phyloP scores from a whole-genome alignment of 805 yeast genomes.

The Maudiozyma barnettii region DNA sequence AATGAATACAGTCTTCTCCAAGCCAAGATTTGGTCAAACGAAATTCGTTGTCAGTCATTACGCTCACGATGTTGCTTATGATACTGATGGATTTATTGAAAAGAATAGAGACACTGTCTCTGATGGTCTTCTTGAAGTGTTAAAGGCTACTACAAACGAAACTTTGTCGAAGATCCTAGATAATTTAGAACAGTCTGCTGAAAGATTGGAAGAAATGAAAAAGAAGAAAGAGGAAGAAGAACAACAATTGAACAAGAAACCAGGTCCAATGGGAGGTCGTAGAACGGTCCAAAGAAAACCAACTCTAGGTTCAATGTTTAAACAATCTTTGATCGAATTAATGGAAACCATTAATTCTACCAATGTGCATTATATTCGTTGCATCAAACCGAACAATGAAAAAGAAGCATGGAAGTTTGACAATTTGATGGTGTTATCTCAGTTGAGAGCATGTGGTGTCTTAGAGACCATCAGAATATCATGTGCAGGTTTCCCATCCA shows the following conservation, averaged over 20 bases:
- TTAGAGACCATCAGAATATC: constrained; percentile 92
- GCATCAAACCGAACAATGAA: constrained; percentile 92
- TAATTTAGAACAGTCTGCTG: constrained; percentile 51
- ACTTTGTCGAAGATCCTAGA: constrained; percentile 57
- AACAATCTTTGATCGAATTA: constrained; percentile 80
- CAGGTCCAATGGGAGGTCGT: constrained; percentile 30
- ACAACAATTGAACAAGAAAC: constrained; percentile 24
- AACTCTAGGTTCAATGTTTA: constrained; percentile 90
- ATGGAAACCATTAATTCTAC: constrained; percentile 91
- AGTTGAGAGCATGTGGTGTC: constrained; percentile 97
- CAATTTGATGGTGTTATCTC: constrained; percentile 89
- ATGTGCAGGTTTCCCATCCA: constrained; percentile 95
- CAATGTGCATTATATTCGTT: constrained; percentile 91
- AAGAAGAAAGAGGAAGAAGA: constrained; percentile 23
- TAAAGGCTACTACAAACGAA: constrained; percentile 57
- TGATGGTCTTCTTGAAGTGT: constrained; percentile 85
- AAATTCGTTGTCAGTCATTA: constrained; percentile 88
- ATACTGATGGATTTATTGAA: constrained; percentile 89
- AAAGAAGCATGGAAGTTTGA: constrained; percentile 95
- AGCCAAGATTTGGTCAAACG: constrained; percentile 88
- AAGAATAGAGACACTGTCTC: constrained; percentile 96
- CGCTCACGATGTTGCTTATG: constrained; percentile 89
- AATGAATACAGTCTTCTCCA: constrained; percentile 66
- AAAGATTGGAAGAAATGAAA: constrained; percentile 33
- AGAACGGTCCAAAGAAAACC: constrained; percentile 61